Conservation (phyloP, 805 yeast genomes). For the Citeromyces nyonsensis region DNA sequence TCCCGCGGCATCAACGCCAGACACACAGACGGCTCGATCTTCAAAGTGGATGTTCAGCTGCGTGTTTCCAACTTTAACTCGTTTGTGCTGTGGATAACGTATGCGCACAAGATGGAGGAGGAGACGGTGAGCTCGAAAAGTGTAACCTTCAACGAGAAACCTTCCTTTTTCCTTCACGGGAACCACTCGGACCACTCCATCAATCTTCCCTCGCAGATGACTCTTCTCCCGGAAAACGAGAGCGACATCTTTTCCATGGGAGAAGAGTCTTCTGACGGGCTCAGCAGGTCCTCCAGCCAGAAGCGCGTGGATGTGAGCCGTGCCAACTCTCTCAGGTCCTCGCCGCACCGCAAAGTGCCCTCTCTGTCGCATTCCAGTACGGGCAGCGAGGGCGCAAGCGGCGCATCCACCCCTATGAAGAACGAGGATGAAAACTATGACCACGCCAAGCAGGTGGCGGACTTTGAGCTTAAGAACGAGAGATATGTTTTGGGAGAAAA, state of each 20-base stretch:
- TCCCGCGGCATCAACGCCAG: conserved; percentile 55
- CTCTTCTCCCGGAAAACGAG: conserved; percentile 23
- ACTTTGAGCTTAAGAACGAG: neutral
- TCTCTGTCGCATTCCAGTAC: neutral
- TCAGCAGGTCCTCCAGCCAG: conserved; percentile 6
- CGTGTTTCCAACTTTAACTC: conserved; percentile 48
- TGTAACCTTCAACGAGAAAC: conserved; percentile 2
- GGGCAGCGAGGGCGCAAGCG: neutral
- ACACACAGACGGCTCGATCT: conserved; percentile 52
- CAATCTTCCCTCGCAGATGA: conserved; percentile 37
- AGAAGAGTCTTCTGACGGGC: conserved; percentile 10
- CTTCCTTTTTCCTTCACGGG: neutral
- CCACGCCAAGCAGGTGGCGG: neutral
- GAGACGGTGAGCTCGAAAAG: too few relatives aligned
- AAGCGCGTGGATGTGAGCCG: too few relatives aligned
- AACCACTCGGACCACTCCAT: neutral
- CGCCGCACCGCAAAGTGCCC: neutral
- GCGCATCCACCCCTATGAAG: neutral
- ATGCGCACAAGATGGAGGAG: too few relatives aligned
- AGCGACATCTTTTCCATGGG: conserved; percentile 15
- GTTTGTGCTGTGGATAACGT: conserved; percentile 74
- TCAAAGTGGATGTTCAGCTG: conserved; percentile 68
- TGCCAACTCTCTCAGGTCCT: conserved; percentile 2
- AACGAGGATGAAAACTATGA: neutral
- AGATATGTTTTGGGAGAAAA: conserved; percentile 1